Evolutionary conservation across 192 early-diverging fungal genomes (phyloP).

Genomic region (Linnemannia zychae): DNA sequence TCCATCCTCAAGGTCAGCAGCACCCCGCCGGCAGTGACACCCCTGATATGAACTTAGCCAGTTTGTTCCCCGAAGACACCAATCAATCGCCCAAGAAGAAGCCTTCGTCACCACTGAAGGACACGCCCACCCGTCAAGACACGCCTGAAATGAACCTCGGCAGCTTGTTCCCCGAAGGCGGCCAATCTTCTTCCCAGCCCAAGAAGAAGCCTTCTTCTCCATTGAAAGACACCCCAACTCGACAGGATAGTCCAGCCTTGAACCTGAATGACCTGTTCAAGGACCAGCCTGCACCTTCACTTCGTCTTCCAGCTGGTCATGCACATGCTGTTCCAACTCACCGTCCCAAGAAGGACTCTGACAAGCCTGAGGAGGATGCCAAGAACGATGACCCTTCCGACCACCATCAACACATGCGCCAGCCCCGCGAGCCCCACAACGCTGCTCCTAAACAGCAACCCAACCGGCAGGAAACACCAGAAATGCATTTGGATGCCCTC

Average conservation of each 20-base stretch:
- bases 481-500: conserved; percentile 15
- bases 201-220: not conserved
- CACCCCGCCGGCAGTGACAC: too few relatives aligned
- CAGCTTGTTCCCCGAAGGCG: not conserved
- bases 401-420: not conserved
- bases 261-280: not conserved
- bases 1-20: not conserved
- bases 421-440: not conserved
- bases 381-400: not conserved
- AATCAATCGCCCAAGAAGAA: not conserved
- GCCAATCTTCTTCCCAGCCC: not conserved
- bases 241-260: not conserved
- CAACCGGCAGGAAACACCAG: not conserved
- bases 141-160: conserved; percentile 13
- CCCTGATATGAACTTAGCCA: not conserved
- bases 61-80: not conserved
- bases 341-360: not conserved
- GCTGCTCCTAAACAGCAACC: not conserved
- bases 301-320: not conserved
- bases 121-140: not conserved
- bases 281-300: not conserved
- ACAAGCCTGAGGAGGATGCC: not conserved
- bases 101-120: not conserved
- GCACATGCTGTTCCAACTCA: not conserved
- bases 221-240: not conserved